These are phyloP conservation scores for Coemansia sp. DNA, from an alignment of 192 early-diverging fungal genomes.

Conservation along the genomic window DNA sequence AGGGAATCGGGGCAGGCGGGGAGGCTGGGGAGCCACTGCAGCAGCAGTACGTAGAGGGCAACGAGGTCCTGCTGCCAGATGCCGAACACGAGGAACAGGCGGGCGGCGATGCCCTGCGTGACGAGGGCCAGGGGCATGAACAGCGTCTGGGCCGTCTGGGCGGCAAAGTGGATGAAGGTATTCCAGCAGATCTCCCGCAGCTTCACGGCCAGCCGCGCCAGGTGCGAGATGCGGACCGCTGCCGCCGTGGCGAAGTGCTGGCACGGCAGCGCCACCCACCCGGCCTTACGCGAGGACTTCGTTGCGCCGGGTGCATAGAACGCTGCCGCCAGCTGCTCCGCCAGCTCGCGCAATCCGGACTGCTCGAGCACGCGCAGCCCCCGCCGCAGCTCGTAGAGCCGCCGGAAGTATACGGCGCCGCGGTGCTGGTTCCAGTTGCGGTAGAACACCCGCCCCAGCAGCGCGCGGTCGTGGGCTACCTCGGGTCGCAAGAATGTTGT, in stretches of 20 bases:
- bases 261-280: slow-evolving; percentile 34
- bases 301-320: not conserved
- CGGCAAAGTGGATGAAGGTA: slow-evolving; percentile 24
- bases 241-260: slow-evolving; percentile 9
- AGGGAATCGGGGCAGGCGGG: slow-evolving; percentile 34
- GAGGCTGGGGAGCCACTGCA: slow-evolving; percentile 26
- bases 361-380: slow-evolving; percentile 24
- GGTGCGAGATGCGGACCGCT: slow-evolving; percentile 5
- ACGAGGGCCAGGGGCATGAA: slow-evolving; percentile 41
- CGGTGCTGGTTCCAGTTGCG: slow-evolving; percentile 49
- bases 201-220: slow-evolving; percentile 20
- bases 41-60: slow-evolving; percentile 12
- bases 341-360: not conserved
- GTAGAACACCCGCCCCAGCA: slow-evolving; percentile 34
- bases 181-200: slow-evolving; percentile 11
- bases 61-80: slow-evolving; percentile 27
- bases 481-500: slow-evolving; percentile 8
- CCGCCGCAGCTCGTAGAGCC: slow-evolving; percentile 30
- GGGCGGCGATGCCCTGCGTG: slow-evolving; percentile 22
- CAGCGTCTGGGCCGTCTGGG: slow-evolving; percentile 29
- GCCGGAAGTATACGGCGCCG: slow-evolving; percentile 19
- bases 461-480: slow-evolving; percentile 21
- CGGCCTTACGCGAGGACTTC: not conserved
- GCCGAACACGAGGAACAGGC: slow-evolving; percentile 19
- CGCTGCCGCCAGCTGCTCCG: not conserved